These are phyloP conservation scores for Dactylellina parvicollis DNA, from an alignment of 2,329 filamentous ascomycete genomes.

Conservation along the genomic window DNA sequence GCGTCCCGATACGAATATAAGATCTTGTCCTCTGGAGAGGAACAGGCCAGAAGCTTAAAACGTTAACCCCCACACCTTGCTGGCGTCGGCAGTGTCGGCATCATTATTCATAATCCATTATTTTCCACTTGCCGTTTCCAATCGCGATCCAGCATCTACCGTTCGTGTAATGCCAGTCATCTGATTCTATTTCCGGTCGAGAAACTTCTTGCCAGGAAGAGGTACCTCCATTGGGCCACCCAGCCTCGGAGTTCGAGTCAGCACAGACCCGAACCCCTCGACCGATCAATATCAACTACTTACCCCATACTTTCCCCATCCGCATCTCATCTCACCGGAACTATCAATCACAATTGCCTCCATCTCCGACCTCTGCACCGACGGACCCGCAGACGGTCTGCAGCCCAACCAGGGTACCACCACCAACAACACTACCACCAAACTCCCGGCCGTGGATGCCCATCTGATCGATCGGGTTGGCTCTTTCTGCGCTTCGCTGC, in stretches of 20 bases:
- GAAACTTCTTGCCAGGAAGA: neutral
- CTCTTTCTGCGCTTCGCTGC: neutral
- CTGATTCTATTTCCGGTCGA: constrained; percentile 21
- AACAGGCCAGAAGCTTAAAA: too few species aligned
- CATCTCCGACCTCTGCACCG: neutral
- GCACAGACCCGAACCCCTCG: constrained; percentile 16
- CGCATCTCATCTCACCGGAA: constrained; percentile 30
- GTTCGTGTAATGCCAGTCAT: constrained; percentile 10
- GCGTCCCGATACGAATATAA: too few species aligned
- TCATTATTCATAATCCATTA: neutral
- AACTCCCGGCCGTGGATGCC: too few species aligned
- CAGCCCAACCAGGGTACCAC: too few species aligned
- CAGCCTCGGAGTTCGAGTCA: neutral
- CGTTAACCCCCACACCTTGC: too few species aligned
- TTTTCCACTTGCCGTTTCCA: constrained; percentile 32
- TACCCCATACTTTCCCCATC: constrained; percentile 28
- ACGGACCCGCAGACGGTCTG: too few species aligned
- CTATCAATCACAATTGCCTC: neutral
- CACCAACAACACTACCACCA: too few species aligned
- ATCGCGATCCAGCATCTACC: constrained; percentile 11
- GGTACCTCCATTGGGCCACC: neutral
- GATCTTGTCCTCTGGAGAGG: too few species aligned
- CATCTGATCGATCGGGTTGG: constrained; percentile 13
- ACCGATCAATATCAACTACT: neutral
- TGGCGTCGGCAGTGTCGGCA: constrained; percentile 4